phyloP scores from a whole-genome alignment of 2,329 filamentous ascomycete species.

The Cytospora piceae region DNA sequence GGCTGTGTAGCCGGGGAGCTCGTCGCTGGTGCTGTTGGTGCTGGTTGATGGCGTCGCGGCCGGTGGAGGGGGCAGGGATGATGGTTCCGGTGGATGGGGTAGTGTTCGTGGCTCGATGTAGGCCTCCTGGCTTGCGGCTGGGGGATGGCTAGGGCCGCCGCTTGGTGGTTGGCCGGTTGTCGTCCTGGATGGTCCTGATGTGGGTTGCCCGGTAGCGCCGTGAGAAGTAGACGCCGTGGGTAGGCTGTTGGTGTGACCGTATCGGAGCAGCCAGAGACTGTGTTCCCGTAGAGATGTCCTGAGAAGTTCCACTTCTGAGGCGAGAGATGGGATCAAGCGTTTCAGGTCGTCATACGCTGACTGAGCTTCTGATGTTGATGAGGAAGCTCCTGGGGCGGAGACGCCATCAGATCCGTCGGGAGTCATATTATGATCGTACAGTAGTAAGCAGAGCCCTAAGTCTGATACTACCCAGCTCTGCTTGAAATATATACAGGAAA shows the following conservation, averaged over 20 bases:
- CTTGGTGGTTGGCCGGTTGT: no score
- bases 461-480: background rate
- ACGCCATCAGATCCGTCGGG: background rate
- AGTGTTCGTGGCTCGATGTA: conserved; percentile 10
- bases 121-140: conserved; percentile 3
- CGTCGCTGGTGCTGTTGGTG: conserved; percentile 25
- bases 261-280: conserved; percentile 38
- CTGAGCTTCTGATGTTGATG: conserved; percentile 28
- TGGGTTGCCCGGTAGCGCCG: background rate
- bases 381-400: conserved; percentile 10
- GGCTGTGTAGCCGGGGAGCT: conserved; percentile 36
- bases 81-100: conserved; percentile 6
- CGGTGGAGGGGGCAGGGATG: background rate
- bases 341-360: conserved; percentile 37
- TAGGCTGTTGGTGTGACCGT: conserved; percentile 32
- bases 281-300: conserved; percentile 38
- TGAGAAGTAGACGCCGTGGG: conserved; percentile 7
- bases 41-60: conserved; percentile 8
- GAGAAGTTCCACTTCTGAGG: conserved; percentile 37
- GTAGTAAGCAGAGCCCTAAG: background rate
- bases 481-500: background rate
- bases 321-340: conserved; percentile 36
- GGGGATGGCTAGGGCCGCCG: conserved; percentile 5
- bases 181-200: conserved; percentile 13
- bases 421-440: background rate